phyloP scores from a whole-genome alignment of 768 basidiomycete species.

The Filobasidium floriforme region DNA sequence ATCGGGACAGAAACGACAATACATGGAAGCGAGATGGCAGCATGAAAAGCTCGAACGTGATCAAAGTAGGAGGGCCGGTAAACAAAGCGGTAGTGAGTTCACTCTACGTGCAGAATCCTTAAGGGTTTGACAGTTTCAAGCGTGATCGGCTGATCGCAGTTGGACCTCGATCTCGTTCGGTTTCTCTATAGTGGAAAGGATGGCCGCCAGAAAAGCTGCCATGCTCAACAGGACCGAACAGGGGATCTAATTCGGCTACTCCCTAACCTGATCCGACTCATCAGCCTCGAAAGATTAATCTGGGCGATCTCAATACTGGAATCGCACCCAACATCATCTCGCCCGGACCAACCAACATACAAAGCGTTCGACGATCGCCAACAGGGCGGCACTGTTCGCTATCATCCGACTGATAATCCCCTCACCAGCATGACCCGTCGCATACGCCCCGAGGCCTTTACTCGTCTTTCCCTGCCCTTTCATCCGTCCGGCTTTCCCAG shows the following conservation, averaged over 20 bases:
- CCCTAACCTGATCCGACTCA: neutral
- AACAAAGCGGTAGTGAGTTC: slow-evolving; percentile 2
- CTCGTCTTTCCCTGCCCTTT: no score
- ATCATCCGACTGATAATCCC: no score
- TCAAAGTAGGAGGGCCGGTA: neutral
- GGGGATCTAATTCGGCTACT: neutral
- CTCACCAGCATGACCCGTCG: no score
- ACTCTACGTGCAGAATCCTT: neutral
- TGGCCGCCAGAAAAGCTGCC: slow-evolving; percentile 4
- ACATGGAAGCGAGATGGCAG: slow-evolving; percentile 5
- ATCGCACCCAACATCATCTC: no score
- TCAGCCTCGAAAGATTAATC: no score
- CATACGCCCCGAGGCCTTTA: no score
- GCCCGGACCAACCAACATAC: no score
- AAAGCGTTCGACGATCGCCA: no score
- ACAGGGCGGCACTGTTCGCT: no score
- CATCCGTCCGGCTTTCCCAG: no score
- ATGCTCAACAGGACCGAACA: neutral
- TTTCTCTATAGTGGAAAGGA: neutral
- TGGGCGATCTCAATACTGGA: no score
- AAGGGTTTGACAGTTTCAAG: neutral
- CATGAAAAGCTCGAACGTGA: neutral
- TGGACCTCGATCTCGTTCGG: neutral
- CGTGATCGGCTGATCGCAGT: no score
- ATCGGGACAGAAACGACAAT: slow-evolving; percentile 6